Base-by-base conservation (phyloP, 176 grass and related monocot species). In the Hyparrhenia diplandra region DNA sequence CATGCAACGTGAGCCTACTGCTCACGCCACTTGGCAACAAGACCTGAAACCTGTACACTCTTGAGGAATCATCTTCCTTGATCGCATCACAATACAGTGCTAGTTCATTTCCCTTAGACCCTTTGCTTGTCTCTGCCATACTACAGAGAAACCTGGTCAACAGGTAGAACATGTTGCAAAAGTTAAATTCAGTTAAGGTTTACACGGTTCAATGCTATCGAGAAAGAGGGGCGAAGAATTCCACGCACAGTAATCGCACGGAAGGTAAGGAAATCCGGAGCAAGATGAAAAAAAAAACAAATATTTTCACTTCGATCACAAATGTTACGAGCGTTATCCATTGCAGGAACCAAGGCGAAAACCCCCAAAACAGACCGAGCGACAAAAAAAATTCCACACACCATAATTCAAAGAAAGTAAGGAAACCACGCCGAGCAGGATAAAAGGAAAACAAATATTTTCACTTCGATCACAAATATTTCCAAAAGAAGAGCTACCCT, bases 1-100 rank as follows among this genome's bases (percentile, higher is more conserved):
- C 12, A 32, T 32, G 71, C 59, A 88, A 6, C 10, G 65, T 28
- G 45, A 83, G 20, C 11, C 23, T 42, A 17, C 23, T 78, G 42
- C 64, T 88, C 52, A 25, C 16, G 4, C 86, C 86, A 52, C 71
- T 55, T 72, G 80, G 86, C 80, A 88, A 24, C n/a, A 77, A 66
- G 64, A 88, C 47, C 64, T 88, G 74, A 41, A 83, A 88, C 29
- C 45, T 47, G 45, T 47, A 47, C 5, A 47, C 45, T 17, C 45
- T 47, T 16, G 45, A 47, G 17, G 13, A 5, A 16, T 47, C 45
- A 47, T 17, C 45, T 47, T 47, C 45, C 4, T 47, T 47, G 45
- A 47, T 47, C 45, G 0, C 4, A 47, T 6, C 13, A 47, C 45
- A 16, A 47, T 47, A 47, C 45, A 5, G 45, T 47, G 14, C 13